phyloP scores from a whole-genome alignment of 2,329 filamentous ascomycete species.

The Cladosporium sp. region DNA sequence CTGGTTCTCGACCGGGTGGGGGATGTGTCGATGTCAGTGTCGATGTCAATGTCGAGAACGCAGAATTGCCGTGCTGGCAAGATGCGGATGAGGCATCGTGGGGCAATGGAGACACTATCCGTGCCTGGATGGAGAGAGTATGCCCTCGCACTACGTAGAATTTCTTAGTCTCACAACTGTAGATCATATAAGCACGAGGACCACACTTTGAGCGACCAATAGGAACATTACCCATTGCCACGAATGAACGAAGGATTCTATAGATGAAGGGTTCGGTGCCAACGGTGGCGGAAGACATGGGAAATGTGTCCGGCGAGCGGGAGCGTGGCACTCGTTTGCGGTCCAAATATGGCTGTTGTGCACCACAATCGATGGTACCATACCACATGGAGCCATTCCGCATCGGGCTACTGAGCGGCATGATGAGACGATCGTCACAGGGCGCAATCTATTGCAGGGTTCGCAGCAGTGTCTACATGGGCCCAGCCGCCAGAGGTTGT shows the following conservation, averaged over 20 bases:
- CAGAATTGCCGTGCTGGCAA: not conserved
- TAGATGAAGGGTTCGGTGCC: not conserved
- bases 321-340: not conserved
- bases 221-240: not conserved
- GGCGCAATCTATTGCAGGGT: not conserved
- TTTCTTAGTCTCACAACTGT: not conserved
- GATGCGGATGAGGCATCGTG: not conserved
- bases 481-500: not conserved
- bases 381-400: not conserved
- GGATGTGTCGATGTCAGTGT: not conserved
- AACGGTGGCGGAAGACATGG: not conserved
- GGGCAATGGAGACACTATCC: not conserved
- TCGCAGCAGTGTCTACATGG: constrained; percentile 3
- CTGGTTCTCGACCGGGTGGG: not conserved
- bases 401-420: not conserved
- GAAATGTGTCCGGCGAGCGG: not conserved
- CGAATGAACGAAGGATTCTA: not conserved
- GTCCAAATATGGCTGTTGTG: not conserved
- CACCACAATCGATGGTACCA: not conserved
- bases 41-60: not conserved
- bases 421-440: not conserved
- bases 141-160: not conserved
- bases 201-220: not conserved
- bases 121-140: not conserved
- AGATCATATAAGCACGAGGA: not conserved